These are phyloP conservation scores for Aschersonia sp. DNA, from an alignment of 2,329 filamentous ascomycete species.

Conservation along the genomic window DNA sequence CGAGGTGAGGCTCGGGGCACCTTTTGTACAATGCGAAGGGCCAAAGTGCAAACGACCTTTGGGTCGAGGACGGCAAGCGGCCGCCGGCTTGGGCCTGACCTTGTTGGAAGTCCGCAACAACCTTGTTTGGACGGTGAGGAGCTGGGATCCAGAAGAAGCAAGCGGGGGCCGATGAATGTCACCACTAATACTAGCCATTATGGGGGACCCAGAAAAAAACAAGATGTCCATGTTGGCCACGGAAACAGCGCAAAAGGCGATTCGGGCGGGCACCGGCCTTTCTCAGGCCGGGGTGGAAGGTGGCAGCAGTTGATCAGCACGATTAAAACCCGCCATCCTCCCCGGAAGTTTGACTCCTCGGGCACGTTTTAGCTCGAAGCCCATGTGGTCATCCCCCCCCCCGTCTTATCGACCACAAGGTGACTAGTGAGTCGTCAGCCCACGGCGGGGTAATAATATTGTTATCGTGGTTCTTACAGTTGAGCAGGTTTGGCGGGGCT, in stretches of 20 bases:
- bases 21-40: not conserved
- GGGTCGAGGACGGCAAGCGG: not conserved
- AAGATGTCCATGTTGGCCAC: not conserved
- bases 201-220: not conserved
- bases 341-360: too few relatives aligned
- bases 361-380: too few relatives aligned
- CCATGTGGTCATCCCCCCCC: not conserved
- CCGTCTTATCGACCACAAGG: not conserved
- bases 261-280: not conserved
- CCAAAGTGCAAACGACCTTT: not conserved
- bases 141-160: not conserved
- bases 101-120: not conserved
- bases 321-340: too few relatives aligned
- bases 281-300: not conserved
- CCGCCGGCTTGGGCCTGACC: not conserved
- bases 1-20: not conserved
- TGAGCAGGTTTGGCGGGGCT: not conserved
- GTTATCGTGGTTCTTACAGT: not conserved
- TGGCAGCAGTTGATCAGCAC: not conserved
- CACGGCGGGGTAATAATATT: not conserved
- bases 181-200: not conserved
- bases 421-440: not conserved
- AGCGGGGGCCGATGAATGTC: not conserved
- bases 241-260: not conserved
- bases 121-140: not conserved